Percentiles rank a stretch among this genome's conserved stretches.
Conservation (phyloP, 352 stramenopile species). For the Phytophthora sp. region DNA sequence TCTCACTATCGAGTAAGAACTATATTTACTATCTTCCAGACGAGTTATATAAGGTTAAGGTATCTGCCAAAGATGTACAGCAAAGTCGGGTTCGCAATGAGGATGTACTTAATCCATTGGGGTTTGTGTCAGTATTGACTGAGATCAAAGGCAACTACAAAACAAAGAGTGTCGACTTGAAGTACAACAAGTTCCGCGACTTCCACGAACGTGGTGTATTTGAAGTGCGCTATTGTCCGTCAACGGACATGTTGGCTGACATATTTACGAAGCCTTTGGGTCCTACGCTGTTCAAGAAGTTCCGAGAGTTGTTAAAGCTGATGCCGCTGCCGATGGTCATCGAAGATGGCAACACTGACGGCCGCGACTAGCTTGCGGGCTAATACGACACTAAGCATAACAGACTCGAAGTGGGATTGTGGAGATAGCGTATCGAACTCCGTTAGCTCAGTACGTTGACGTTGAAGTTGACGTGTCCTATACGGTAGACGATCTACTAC, state of each 20-base stretch:
- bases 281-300: not conserved
- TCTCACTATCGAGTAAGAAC: too few relatives aligned
- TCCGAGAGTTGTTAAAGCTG: not conserved
- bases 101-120: too few relatives aligned
- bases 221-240: conserved; percentile 12
- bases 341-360: not conserved
- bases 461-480: too few relatives aligned
- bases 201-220: conserved; percentile 14
- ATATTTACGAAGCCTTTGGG: conserved; percentile 11
- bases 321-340: not conserved
- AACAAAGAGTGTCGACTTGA: conserved; percentile 12
- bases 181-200: conserved; percentile 14
- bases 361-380: not conserved
- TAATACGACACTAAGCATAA: not conserved
- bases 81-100: too few relatives aligned
- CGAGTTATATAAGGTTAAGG: too few relatives aligned
- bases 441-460: too few relatives aligned
- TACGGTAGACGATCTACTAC: not conserved
- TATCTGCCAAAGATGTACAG: too few relatives aligned
- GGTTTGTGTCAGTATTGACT: too few relatives aligned
- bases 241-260: conserved; percentile 18
- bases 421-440: not conserved
- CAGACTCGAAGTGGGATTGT: not conserved
- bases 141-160: conserved; percentile 20
- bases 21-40: too few relatives aligned